These are phyloP conservation scores for Pichia thaimueangensis DNA, from an alignment of 805 yeast genomes.

Conservation along the genomic window DNA sequence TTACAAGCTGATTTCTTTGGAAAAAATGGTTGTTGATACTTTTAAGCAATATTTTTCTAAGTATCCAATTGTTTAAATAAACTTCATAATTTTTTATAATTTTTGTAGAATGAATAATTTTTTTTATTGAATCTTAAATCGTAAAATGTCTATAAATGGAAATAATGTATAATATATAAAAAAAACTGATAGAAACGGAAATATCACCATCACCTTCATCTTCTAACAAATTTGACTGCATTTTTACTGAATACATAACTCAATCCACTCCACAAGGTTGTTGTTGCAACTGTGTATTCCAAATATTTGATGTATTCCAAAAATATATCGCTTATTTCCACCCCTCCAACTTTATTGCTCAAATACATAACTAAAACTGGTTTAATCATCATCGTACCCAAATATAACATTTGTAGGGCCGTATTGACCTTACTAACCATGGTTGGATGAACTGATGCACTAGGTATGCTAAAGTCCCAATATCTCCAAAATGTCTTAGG, in stretches of 20 bases:
- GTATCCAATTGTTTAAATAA: no score
- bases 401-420: constrained; percentile 83
- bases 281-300: constrained; percentile 55
- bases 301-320: constrained; percentile 23
- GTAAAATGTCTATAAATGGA: no score
- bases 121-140: no score
- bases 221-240: constrained; percentile 45
- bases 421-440: constrained; percentile 84
- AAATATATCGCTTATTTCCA: constrained; percentile 22
- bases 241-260: constrained; percentile 66
- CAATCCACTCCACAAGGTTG: constrained; percentile 74
- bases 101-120: not conserved
- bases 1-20: not conserved
- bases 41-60: not conserved
- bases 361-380: constrained; percentile 42
- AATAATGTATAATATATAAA: not conserved
- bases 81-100: not conserved
- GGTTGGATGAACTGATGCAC: constrained; percentile 86
- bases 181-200: not conserved
- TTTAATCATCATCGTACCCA: constrained; percentile 55
- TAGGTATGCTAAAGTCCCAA: constrained; percentile 73
- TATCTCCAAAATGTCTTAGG: constrained; percentile 69
- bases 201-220: no score
- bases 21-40: not conserved
- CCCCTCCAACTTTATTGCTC: constrained; percentile 23